Conservation (phyloP, 352 stramenopile genomes). For the Thalassiosira gravida region DNA sequence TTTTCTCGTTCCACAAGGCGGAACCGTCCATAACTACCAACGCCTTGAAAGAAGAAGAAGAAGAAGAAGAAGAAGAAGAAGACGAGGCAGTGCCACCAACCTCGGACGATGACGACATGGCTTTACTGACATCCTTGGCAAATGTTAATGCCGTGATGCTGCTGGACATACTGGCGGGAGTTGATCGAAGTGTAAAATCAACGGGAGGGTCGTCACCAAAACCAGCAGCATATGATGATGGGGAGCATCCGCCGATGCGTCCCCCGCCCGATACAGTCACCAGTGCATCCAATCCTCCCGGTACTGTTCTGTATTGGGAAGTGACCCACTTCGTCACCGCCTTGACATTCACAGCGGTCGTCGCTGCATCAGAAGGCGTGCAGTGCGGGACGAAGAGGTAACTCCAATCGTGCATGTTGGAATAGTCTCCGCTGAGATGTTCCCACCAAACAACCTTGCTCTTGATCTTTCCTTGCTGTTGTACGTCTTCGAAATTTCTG, state of each 20-base stretch:
- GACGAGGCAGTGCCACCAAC: too few relatives aligned
- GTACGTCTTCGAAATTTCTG: too few relatives aligned
- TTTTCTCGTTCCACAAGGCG: constrained; percentile 7
- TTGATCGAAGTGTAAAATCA: too few relatives aligned
- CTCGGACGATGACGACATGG: too few relatives aligned
- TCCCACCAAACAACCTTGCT: constrained; percentile 26
- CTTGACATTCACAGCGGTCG: constrained; percentile 11
- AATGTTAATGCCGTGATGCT: too few relatives aligned
- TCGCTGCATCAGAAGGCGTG: neutral
- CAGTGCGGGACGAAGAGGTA: constrained; percentile 40
- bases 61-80: neutral
- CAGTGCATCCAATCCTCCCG: constrained; percentile 35
- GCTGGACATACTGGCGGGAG: too few relatives aligned
- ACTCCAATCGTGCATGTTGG: constrained; percentile 35
- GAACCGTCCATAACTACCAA: constrained; percentile 18
- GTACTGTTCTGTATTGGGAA: constrained; percentile 12
- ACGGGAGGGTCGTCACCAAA: too few relatives aligned
- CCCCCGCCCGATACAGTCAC: constrained; percentile 24
- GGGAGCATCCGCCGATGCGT: constrained; percentile 22
- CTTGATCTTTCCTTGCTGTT: neutral
- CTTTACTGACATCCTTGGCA: too few relatives aligned
- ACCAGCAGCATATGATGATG: too few relatives aligned
- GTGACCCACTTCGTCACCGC: constrained; percentile 37
- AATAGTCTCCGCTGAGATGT: constrained; percentile 15
- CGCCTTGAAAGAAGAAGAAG: constrained; percentile 4